Evolutionary conservation across 2,329 filamentous ascomycete genomes (phyloP), one percentile per base, ranked within the genome.

Genomic region (Ceratocystis destructans): DNA sequence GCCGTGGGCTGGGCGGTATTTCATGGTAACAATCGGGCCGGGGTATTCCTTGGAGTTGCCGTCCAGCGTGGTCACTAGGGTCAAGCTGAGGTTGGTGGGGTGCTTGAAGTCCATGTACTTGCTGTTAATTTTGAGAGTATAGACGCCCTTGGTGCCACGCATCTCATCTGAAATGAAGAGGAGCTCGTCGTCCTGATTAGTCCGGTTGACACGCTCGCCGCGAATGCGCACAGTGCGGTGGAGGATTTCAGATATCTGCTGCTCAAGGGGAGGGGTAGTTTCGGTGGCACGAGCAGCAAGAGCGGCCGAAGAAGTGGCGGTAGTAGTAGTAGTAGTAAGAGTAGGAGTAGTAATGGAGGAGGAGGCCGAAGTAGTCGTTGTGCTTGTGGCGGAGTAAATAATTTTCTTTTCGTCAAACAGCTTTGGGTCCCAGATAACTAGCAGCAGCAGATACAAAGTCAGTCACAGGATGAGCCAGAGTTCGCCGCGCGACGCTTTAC

Each of bases 381-480:
- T 55, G 31, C 50, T 31, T 15, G 61, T 64, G n/a, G 22, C 61
- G 1, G 53, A 44, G 59, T 74, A 76, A 28, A 74, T 74, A 70
- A 77, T 20, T 31, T 64, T 76, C 66, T 75, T 73, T 61, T 74
- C 71, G 70, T 75, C 75, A 75, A 82, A 83, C 73, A 76, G 80
- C 63, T 77, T 73, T 28, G 81, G 75, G 69, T 85, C 81, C 82
- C 82, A 84, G 33, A 80, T 83, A 65, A 84, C 82, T 84, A 61
- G 6, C 33, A 3, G 37, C 20, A 31, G 22, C 37, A 2, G n/a
- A n/a, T 20, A 61, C 61, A 31, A 64, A 25, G 20, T 64, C 7
- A 31, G 10, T 8, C n/a, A 22, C 31, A 41, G 64, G 5, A 41
- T 41, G 10, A 15, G 8, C 37, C 12, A 41, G 37, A 41, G 10